These are phyloP conservation scores for Clarireedia hainanense DNA, from an alignment of 2,329 filamentous ascomycete species.

Conservation along the genomic window DNA sequence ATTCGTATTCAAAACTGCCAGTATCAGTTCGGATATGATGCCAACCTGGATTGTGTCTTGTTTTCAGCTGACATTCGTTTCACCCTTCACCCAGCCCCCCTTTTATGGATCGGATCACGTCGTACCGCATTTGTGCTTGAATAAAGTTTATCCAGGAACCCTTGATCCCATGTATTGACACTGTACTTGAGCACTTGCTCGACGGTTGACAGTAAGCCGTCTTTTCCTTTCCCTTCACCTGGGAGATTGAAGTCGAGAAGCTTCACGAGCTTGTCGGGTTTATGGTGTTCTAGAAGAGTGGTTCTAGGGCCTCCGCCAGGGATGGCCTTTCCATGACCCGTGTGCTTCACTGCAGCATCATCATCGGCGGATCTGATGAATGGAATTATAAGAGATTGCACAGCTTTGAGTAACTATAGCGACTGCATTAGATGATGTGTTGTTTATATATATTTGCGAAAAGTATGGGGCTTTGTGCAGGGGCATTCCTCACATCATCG, in stretches of 20 bases:
- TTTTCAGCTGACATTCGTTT: neutral
- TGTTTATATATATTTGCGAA: neutral
- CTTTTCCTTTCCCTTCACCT: slow-evolving; percentile 51
- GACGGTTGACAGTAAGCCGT: slow-evolving; percentile 66
- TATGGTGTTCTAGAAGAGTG: slow-evolving; percentile 55
- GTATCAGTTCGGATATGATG: slow-evolving; percentile 73
- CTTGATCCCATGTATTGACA: slow-evolving; percentile 98
- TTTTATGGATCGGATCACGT: slow-evolving; percentile 11
- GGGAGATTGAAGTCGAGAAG: slow-evolving; percentile 54
- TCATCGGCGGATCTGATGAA: slow-evolving; percentile 66
- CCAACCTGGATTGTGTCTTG: slow-evolving; percentile 50
- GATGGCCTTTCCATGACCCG: slow-evolving; percentile 41
- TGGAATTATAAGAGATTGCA: slow-evolving; percentile 60
- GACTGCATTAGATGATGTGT: slow-evolving; percentile 8
- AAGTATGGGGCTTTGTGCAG: neutral
- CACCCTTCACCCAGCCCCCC: neutral
- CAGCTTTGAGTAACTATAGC: slow-evolving; percentile 57
- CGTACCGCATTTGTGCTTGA: slow-evolving; percentile 74
- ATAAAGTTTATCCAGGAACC: slow-evolving; percentile 93
- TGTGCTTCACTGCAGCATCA: slow-evolving; percentile 44
- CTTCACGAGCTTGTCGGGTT: slow-evolving; percentile 48
- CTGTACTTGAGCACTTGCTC: slow-evolving; percentile 70
- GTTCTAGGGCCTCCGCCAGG: slow-evolving; percentile 38
- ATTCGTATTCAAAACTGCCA: slow-evolving; percentile 87
- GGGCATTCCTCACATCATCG: slow-evolving; percentile 35